Conservation (phyloP, 352 stramenopile species). For the Globisporangium cylindrosporum region DNA sequence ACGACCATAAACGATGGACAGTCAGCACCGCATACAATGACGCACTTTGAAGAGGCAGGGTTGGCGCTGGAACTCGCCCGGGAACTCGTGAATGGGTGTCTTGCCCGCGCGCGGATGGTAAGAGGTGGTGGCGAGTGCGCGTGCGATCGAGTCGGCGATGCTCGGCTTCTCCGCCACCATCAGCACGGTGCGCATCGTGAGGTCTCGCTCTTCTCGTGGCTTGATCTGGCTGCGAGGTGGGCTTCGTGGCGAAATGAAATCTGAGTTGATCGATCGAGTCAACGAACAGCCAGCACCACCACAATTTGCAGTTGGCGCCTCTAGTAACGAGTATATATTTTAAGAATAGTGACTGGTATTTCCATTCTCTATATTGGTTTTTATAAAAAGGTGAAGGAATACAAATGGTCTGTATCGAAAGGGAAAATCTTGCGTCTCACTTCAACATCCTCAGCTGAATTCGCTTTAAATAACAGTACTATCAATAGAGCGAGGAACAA, state of each 20-base stretch:
- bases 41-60: constrained; percentile 30
- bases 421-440: not conserved
- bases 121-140: constrained; percentile 28
- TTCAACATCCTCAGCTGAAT: not conserved
- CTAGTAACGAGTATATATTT: not conserved
- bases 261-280: not conserved
- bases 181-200: constrained; percentile 30
- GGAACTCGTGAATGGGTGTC: constrained; percentile 57
- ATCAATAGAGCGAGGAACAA: not conserved
- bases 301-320: not conserved
- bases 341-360: not conserved
- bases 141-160: constrained; percentile 56
- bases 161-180: constrained; percentile 80
- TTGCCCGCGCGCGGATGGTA: constrained; percentile 29
- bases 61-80: constrained; percentile 30
- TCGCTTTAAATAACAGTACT: not conserved
- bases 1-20: not conserved
- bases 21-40: not conserved
- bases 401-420: not conserved
- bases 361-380: not conserved
- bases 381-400: not conserved
- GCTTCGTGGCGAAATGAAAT: not conserved
- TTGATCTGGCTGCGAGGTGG: not conserved
- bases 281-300: not conserved
- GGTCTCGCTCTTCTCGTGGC: not conserved